These are phyloP conservation scores for Inonotus hispidus DNA, from an alignment of 1,284 basidiomycete genomes.

Conservation along the genomic window DNA sequence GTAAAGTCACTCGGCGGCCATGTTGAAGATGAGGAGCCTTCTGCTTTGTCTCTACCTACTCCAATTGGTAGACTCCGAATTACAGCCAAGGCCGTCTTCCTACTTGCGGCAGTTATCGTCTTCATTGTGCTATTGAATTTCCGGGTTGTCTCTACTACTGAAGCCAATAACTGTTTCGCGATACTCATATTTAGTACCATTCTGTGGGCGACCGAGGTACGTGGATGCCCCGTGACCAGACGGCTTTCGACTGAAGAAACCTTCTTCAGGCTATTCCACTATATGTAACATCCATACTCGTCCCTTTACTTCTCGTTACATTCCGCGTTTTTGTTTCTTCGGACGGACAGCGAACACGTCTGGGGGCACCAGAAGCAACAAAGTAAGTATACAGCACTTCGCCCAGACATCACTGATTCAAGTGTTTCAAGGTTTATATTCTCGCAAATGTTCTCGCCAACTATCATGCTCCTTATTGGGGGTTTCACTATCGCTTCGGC, in stretches of 20 bases:
- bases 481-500: slow-evolving; percentile 99
- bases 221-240: slow-evolving; percentile 20
- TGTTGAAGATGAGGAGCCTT: slow-evolving; percentile 47
- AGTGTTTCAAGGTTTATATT: slow-evolving; percentile 57
- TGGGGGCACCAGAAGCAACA: slow-evolving; percentile 72
- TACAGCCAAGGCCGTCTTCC: slow-evolving; percentile 56
- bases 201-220: slow-evolving; percentile 93
- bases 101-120: slow-evolving; percentile 50
- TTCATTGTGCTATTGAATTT: slow-evolving; percentile 61
- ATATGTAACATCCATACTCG: slow-evolving; percentile 90
- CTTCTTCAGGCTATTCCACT: slow-evolving; percentile 84
- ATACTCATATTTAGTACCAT: slow-evolving; percentile 90
- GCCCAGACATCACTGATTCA: slow-evolving; percentile 3
- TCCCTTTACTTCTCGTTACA: slow-evolving; percentile 88
- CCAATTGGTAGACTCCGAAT: slow-evolving; percentile 62
- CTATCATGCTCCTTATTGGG: slow-evolving; percentile 93
- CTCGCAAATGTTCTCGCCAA: slow-evolving; percentile 82
- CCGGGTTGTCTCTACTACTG: slow-evolving; percentile 55
- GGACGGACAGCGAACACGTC: slow-evolving; percentile 47
- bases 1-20: slow-evolving; percentile 44
- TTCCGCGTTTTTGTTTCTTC: slow-evolving; percentile 74
- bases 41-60: slow-evolving; percentile 49
- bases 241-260: not conserved
- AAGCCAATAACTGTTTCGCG: slow-evolving; percentile 90
- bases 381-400: slow-evolving; percentile 49